phyloP scores from a whole-genome alignment of 768 basidiomycete genomes.

The Tephrocybe sp. region DNA sequence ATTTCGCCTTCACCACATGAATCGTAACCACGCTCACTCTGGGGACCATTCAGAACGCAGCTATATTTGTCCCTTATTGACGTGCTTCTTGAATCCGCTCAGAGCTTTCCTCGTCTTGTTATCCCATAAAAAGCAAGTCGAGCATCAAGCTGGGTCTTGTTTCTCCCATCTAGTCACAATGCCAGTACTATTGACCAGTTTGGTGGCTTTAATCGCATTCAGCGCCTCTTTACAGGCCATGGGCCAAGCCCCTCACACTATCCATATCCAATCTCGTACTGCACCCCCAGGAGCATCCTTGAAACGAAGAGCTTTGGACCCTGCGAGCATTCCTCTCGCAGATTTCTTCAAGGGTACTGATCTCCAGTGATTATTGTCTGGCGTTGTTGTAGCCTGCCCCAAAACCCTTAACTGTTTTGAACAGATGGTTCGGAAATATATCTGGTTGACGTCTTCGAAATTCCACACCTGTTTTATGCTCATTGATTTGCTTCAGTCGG shows the following conservation, averaged over 20 bases:
- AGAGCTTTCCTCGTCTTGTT: background rate
- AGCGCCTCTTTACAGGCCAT: conserved; percentile 2
- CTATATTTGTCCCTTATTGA: background rate
- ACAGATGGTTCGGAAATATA: conserved; percentile 54
- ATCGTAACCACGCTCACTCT: too few relatives aligned
- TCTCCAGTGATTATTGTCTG: conserved; percentile 42
- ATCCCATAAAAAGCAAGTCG: background rate
- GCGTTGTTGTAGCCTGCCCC: background rate
- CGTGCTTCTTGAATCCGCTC: background rate
- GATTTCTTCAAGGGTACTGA: conserved; percentile 60
- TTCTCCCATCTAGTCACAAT: background rate
- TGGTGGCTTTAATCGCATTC: conserved; percentile 4
- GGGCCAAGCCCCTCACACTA: conserved; percentile 23
- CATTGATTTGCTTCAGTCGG: conserved; percentile 34
- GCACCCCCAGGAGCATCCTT: conserved; percentile 15
- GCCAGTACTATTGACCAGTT: background rate
- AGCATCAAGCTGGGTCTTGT: background rate
- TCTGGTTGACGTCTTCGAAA: conserved; percentile 28
- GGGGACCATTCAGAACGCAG: too few relatives aligned
- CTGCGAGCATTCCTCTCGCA: conserved; percentile 42
- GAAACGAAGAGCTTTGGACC: conserved; percentile 35
- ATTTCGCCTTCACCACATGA: background rate
- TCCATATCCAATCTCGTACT: conserved; percentile 18
- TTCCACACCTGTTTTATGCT: background rate
- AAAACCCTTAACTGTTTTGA: conserved; percentile 1